Conservation (phyloP, 495 filamentous ascomycete species). For the Aspergillus taichungensis region DNA sequence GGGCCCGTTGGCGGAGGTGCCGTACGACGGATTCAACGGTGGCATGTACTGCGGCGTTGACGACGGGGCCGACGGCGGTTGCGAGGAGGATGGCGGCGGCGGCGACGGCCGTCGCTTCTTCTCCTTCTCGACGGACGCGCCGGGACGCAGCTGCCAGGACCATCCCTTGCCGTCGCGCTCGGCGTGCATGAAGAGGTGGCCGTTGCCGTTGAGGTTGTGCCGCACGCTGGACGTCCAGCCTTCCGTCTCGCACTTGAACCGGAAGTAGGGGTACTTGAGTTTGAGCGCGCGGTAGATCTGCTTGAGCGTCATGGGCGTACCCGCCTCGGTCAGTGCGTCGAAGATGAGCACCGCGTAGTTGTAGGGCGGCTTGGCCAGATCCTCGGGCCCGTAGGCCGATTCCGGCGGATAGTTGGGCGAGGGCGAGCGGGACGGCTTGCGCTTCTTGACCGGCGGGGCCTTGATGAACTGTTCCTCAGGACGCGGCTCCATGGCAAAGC, state of each 20-base stretch:
- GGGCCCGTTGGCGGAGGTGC: constrained; percentile 19
- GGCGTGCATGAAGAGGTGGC: constrained; percentile 73
- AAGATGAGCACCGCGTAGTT: constrained; percentile 91
- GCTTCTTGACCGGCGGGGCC: constrained; percentile 42
- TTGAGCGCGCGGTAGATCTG: constrained; percentile 90
- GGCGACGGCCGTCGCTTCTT: constrained; percentile 55
- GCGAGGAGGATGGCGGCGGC: constrained; percentile 37
- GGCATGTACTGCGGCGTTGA: constrained; percentile 36
- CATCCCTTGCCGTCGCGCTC: constrained; percentile 65
- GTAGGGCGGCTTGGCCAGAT: constrained; percentile 72
- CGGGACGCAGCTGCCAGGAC: constrained; percentile 57
- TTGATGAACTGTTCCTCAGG: constrained; percentile 37
- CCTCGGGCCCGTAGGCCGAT: constrained; percentile 71
- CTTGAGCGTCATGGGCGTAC: constrained; percentile 68
- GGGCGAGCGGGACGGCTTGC: constrained; percentile 53
- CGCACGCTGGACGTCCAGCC: constrained; percentile 97
- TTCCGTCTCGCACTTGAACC: constrained; percentile 66
- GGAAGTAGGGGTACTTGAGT: constrained; percentile 82
- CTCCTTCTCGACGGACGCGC: constrained; percentile 60
- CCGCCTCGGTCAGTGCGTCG: constrained; percentile 71
- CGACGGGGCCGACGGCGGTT: constrained; percentile 24
- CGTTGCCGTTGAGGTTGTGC: constrained; percentile 86
- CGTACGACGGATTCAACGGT: constrained; percentile 30
- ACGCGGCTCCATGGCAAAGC: constrained; percentile 33
- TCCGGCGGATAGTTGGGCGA: constrained; percentile 65